These are phyloP conservation scores for Colletotrichum lentis DNA, from an alignment of 2,329 filamentous ascomycete species.

Conservation along the genomic window DNA sequence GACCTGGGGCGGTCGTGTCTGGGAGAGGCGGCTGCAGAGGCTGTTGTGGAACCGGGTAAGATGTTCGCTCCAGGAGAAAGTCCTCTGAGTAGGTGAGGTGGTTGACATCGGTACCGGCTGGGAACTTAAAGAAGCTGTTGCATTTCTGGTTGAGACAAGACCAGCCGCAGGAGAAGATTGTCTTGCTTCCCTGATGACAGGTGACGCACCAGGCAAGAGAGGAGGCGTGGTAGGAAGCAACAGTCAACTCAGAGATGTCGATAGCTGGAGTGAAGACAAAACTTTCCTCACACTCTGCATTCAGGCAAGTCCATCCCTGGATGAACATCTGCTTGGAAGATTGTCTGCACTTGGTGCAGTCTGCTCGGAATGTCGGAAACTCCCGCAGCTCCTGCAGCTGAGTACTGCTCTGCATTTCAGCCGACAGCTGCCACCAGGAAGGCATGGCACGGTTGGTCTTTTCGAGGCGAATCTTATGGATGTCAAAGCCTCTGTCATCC, in stretches of 20 bases:
- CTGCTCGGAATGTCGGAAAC: constrained; percentile 19
- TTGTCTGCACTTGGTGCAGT: constrained; percentile 53
- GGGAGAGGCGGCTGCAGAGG: constrained; percentile 49
- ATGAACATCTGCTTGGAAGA: constrained; percentile 51
- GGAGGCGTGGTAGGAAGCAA: constrained; percentile 22
- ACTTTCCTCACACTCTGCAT: constrained; percentile 36
- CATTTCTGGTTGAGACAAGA: constrained; percentile 53
- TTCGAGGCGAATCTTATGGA: constrained; percentile 70
- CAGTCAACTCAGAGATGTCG: constrained; percentile 25
- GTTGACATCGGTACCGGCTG: constrained; percentile 42
- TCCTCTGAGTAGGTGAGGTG: constrained; percentile 60
- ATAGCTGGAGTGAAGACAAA: constrained; percentile 25
- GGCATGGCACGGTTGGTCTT: constrained; percentile 59
- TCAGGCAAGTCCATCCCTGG: constrained; percentile 45
- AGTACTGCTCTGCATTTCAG: constrained; percentile 12
- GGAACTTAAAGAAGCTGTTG: constrained; percentile 56
- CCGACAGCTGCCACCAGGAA: constrained; percentile 67
- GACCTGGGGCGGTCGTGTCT: constrained; percentile 47
- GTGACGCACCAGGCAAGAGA: constrained; percentile 32
- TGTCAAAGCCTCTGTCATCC: constrained; percentile 45
- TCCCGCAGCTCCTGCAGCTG: neutral
- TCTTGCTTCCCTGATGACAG: constrained; percentile 52
- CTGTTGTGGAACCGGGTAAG: constrained; percentile 51
- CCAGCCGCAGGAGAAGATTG: constrained; percentile 47
- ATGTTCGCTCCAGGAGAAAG: constrained; percentile 65